Base-by-base conservation (phyloP, 257 asterid species). In the Solanum sitiens region DNA sequence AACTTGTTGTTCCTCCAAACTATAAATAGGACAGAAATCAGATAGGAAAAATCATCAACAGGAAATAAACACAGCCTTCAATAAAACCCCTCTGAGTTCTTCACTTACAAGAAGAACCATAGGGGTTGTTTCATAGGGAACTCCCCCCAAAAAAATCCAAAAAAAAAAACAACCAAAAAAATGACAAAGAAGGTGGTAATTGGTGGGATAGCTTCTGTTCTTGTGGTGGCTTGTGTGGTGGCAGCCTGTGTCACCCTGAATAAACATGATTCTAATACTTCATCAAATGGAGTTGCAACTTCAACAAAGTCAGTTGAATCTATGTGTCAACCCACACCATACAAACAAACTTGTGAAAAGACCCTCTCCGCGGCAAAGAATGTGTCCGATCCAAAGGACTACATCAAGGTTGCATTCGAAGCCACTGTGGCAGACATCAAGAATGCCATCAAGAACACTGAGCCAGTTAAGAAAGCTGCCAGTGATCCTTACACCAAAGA, bases 241-340 rank as follows among this genome's bases (percentile, higher is more conserved):
- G 94, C 93, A 3, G 93, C 92, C 16, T 47, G 93, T 4, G 87
- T 91, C 4, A 83, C 47, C 72, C 87, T 56, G 86, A 87, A 83
- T 2, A 82, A 44, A 61, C 39, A 65, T 6, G 86, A 68, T 35
- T 40, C n/a, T 1, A 33, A 61, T 1, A 2, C 84, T 1, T 35
- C 89, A 18, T 33, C 73, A 16, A 39, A 35, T 37, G 67, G 23
- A 50, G n/a, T 92, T 32, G 27, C 85, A 84, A 27, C 95, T 39
- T 87, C 94, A 8, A 87, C 86, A 13, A 95, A 92, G 88, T 92
- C 95, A 1, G 93, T 92, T 6, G 67, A 88, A 37, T 89, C 93
- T 42, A 88, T 95, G 44, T 94, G 98, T 85, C 85, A 92, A 47
- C 91, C 93, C 59, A 92, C 98, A 4, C 91, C 90, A 50, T 94